Conservation (phyloP, 345 rosid genomes). For the Gynandropsis gynandra region DNA sequence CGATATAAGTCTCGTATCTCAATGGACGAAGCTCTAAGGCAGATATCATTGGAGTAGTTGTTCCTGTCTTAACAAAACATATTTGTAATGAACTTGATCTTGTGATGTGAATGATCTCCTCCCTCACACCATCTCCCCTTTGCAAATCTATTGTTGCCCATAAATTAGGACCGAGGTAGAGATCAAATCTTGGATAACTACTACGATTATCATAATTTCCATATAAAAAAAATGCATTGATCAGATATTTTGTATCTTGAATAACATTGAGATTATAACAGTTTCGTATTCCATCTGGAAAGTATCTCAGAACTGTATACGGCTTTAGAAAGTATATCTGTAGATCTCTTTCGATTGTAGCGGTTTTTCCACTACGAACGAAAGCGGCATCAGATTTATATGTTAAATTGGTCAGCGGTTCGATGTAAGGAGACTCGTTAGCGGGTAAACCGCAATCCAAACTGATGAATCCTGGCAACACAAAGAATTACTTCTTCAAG, state of each 20-base stretch:
- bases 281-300: constrained; percentile 25
- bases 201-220: constrained; percentile 31
- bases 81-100: constrained; percentile 15
- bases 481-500: no score
- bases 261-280: constrained; percentile 20
- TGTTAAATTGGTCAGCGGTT: background rate
- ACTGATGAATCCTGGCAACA: constrained; percentile 26
- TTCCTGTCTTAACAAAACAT: constrained; percentile 31
- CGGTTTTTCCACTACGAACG: constrained; percentile 16
- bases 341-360: background rate
- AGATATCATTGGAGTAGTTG: constrained; percentile 33
- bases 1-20: background rate
- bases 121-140: constrained; percentile 1
- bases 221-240: constrained; percentile 21
- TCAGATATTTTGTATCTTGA: constrained; percentile 21
- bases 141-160: constrained; percentile 16
- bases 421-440: constrained; percentile 1
- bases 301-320: constrained; percentile 5
- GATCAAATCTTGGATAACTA: constrained; percentile 19
- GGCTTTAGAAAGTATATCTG: background rate
- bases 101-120: constrained; percentile 27
- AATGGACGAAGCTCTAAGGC: constrained; percentile 31
- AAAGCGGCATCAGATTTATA: constrained; percentile 21
- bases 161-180: constrained; percentile 27
- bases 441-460: constrained; percentile 28